A percentile compares a stretch with the other conserved stretches of the same genome.
Evolutionary conservation across 805 yeast genomes (phyloP).

Genomic region (Ogataea trehaloabstinens): DNA sequence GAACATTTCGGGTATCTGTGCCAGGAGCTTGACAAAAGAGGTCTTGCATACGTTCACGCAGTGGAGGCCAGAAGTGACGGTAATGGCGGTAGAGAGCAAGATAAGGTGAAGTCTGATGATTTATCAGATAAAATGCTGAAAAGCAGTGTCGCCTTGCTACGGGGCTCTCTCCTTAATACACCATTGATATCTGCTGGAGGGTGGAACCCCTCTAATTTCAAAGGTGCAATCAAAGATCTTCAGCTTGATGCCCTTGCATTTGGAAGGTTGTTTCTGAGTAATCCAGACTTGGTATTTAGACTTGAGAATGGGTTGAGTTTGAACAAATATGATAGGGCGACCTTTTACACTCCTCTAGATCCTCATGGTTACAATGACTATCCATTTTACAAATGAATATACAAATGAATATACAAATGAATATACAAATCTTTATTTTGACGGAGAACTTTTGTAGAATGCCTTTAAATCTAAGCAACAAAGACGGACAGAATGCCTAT

Average conservation of each 20-base stretch:
- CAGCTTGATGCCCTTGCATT: conserved; percentile 30
- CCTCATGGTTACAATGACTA: conserved; percentile 44
- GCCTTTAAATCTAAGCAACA: no score
- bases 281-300: conserved; percentile 54
- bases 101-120: conserved; percentile 18
- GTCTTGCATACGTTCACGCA: conserved; percentile 36
- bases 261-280: conserved; percentile 51
- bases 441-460: no score
- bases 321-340: conserved; percentile 43
- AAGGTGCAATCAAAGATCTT: conserved; percentile 5
- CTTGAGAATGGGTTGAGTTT: conserved; percentile 40
- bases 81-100: conserved; percentile 25
- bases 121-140: conserved; percentile 22
- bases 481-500: no score
- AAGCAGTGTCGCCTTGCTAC: conserved; percentile 11
- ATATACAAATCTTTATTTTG: no score
- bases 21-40: conserved; percentile 31
- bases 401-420: no score
- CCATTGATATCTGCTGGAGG: conserved; percentile 28
- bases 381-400: conserved; percentile 24
- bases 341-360: conserved; percentile 39
- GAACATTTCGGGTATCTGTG: conserved; percentile 29
- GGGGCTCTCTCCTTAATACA: conserved; percentile 27
- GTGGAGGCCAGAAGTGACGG: conserved; percentile 37
- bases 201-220: conserved; percentile 26